Conservation (phyloP, 257 asterid genomes). For the Asclepias syriaca region DNA sequence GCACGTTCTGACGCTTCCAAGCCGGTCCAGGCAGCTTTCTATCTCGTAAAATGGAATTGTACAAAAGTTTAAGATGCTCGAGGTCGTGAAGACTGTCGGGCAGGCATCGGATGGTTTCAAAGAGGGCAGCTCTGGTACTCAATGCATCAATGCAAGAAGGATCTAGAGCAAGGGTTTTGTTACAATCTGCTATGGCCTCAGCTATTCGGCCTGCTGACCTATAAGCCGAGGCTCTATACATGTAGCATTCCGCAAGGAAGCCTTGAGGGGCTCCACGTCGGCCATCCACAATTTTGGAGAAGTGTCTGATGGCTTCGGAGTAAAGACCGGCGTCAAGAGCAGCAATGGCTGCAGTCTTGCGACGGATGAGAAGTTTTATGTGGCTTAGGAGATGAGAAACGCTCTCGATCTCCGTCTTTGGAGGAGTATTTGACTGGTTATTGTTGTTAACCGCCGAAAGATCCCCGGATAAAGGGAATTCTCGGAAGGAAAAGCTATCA, state of each 20-base stretch:
- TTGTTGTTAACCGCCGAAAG: conserved; percentile 15
- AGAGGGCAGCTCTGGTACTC: conserved; percentile 60
- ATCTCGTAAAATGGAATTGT: conserved; percentile 73
- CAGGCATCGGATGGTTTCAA: conserved; percentile 65
- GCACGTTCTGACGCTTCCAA: conserved; percentile 81
- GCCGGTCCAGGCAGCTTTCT: conserved; percentile 71
- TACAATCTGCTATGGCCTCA: conserved; percentile 59
- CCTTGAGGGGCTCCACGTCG: conserved; percentile 68
- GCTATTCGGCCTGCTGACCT: conserved; percentile 51
- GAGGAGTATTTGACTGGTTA: conserved; percentile 30
- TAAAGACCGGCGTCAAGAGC: conserved; percentile 65
- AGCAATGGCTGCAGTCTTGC: conserved; percentile 61
- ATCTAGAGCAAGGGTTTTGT: conserved; percentile 68
- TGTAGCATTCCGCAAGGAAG: conserved; percentile 57
- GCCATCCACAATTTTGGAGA: conserved; percentile 59
- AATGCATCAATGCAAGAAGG: conserved; percentile 80
- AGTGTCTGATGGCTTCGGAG: conserved; percentile 56
- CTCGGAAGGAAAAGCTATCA: conserved; percentile 62
- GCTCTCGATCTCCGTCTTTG: conserved; percentile 39
- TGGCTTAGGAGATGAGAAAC: conserved; percentile 54
- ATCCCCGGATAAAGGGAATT: conserved; percentile 43
- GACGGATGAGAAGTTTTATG: conserved; percentile 58
- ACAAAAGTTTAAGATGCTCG: conserved; percentile 81
- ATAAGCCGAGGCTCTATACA: conserved; percentile 58
- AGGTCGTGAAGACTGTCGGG: conserved; percentile 92